Base-by-base conservation (phyloP, 2,329 filamentous ascomycete species). In the Monosporascus sp. region DNA sequence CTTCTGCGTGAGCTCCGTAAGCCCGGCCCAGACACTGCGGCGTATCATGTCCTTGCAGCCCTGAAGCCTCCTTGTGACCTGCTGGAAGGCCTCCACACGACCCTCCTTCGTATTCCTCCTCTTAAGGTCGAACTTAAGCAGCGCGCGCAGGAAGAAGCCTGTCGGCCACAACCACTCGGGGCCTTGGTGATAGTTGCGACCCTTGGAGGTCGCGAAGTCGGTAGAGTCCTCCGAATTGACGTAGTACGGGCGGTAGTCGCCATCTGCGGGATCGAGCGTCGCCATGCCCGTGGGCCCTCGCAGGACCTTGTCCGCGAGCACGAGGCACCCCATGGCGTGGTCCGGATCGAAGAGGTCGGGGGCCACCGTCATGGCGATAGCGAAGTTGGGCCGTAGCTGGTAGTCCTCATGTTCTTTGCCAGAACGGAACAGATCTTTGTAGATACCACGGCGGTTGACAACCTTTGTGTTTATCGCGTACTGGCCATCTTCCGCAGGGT, bases 101-200 rank as follows among this genome's bases (percentile, higher is more conserved):
- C 88, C 89, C 64, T 89, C 78, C 0, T 68, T 61, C 2, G 71
- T 72, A 57, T 80, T 79, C 48, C 90, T 81, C 31, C 91, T 79
- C 75, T 81, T 79, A 49, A 97, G 75, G 68, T 97, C 91, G 65
- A 97, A 97, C 70, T 91, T 89, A 58, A 99, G 80, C 59, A 99
- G 76, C 1, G 94, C 94, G 48, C 95, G 86, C 22, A 97, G 78
- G 78, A 96, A 99, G 77, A 91, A 99, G 5, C 94, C 94, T 1
- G 91, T 93, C 0, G 93, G 95, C 94, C 94, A 99, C 24, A 97
- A 75, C 94, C 94, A 99, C 70, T 99, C 94, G 0, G 94, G 95
- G 5, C 94, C 94, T 70, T 97, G 93, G 71, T 99, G 94, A 73
- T 99, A 99, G 72, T 97, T 99, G 53, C 94, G 82, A 49, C 94